Evolutionary conservation across 192 early-diverging fungal genomes (phyloP).

Genomic region (Podila verticillata): DNA sequence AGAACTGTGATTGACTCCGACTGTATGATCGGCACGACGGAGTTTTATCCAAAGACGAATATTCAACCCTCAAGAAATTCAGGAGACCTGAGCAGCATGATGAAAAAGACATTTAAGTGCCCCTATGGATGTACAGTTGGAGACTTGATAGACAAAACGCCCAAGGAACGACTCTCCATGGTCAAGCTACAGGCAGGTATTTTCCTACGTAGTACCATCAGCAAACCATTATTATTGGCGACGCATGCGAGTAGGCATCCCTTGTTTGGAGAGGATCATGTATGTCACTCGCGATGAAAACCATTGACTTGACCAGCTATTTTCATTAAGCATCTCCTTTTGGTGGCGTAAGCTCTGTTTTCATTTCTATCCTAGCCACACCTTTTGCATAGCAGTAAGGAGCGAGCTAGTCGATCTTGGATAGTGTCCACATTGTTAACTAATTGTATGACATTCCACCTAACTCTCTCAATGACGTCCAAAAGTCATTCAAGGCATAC

Average conservation of each 20-base stretch:
- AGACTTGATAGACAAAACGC: constrained; percentile 14
- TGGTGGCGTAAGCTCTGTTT: constrained; percentile 7
- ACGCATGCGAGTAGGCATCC: constrained; percentile 15
- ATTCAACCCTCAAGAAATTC: constrained; percentile 13
- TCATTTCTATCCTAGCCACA: too few relatives aligned
- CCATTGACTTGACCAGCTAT: too few relatives aligned
- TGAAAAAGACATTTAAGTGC: constrained; percentile 23
- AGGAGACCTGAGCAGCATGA: constrained; percentile 18
- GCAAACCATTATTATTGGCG: constrained; percentile 22
- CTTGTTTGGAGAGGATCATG: too few relatives aligned
- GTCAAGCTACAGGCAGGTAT: constrained; percentile 31
- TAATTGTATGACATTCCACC: constrained; percentile 26
- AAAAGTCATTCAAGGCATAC: constrained; percentile 17
- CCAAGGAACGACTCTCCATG: constrained; percentile 22
- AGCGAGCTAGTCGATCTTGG: constrained; percentile 30
- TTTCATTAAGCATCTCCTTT: constrained; percentile 11
- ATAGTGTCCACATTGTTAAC: constrained; percentile 26
- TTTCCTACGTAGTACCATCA: constrained; percentile 27
- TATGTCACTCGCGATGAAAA: too few relatives aligned
- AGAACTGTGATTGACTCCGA: constrained; percentile 16
- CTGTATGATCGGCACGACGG: constrained; percentile 19
- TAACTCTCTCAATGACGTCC: constrained; percentile 8
- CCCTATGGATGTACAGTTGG: constrained; percentile 25
- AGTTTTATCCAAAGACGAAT: constrained; percentile 10
- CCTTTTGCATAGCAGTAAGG: background rate